Evolutionary conservation across 164 flowering plant species (phyloP).

Genomic region (Nymphaea thermarum): DNA sequence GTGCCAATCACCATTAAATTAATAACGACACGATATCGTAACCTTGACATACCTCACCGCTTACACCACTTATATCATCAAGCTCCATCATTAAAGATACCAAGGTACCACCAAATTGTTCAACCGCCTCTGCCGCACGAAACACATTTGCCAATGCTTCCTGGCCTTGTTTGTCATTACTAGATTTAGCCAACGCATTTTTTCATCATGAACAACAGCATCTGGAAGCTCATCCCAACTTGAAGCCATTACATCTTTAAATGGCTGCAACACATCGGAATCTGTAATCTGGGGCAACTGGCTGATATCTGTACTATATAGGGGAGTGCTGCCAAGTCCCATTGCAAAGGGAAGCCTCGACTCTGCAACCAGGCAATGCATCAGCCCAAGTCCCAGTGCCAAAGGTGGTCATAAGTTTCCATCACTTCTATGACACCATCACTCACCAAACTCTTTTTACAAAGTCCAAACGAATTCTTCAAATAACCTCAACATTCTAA

Average conservation of each 20-base stretch:
- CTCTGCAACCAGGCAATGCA: background rate
- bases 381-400: background rate
- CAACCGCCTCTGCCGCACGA: constrained; percentile 87
- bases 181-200: constrained; percentile 50
- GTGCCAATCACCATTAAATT: background rate
- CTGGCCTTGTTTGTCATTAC: constrained; percentile 68
- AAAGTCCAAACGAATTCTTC: too few relatives aligned
- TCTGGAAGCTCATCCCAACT: constrained; percentile 74
- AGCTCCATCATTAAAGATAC: constrained; percentile 65
- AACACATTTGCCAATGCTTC: constrained; percentile 56
- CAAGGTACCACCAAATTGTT: constrained; percentile 58
- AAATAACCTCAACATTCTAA: too few relatives aligned
- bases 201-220: constrained; percentile 39
- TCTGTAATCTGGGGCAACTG: constrained; percentile 59
- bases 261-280: constrained; percentile 45
- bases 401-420: too few relatives aligned
- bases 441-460: too few relatives aligned
- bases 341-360: constrained; percentile 20
- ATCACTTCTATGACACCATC: too few relatives aligned
- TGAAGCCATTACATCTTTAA: constrained; percentile 78
- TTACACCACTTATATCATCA: constrained; percentile 70
- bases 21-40: background rate
- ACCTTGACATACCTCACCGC: constrained; percentile 65
- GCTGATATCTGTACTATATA: constrained; percentile 49
- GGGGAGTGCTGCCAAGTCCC: constrained; percentile 38